Base-by-base conservation (phyloP, 2,329 filamentous ascomycete species). In the Fusarium agapanthi region DNA sequence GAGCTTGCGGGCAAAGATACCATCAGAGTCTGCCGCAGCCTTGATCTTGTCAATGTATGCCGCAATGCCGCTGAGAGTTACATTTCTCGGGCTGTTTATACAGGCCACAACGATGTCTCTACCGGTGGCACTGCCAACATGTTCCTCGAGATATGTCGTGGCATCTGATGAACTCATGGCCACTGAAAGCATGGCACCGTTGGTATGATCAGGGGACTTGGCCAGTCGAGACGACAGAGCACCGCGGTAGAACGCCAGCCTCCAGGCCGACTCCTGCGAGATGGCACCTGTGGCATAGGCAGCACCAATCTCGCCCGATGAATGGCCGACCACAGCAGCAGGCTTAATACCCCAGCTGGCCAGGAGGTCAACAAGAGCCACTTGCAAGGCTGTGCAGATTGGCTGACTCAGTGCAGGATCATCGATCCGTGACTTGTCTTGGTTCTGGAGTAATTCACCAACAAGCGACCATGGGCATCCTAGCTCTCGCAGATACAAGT, bases 311-410 rank as follows among this genome's bases (percentile, higher is more conserved):
- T 84, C 82, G 5, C 83, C 83, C 10, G 76, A 80, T 2, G 82
- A 83, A 51, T 85, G 83, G 2, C 83, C 82, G 3, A 81, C 69
- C 9, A 84, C 80, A 4, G 77, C 78, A 4, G 69, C 24, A 0
- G 82, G 80, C 0, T 55, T 50, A 12, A 85, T 69, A 0, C 66
- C 74, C 69, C 77, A 80, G 2, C 69, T 78, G 3, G 76, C 65
- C 7, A 84, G 75, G 0, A 84, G 71, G 12, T 85, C 75, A 6
- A 81, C 82, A 6, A 87, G 71, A 1, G 79, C 87, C 5, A 90
- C 80, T 70, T 90, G 88, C 2, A 90, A 45, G 0, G 87, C 87
- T 0, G 87, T 89, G 57, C 85, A 88, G 2, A 88, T 74, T 1
- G 88, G 85, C 68, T 89, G 88, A 0, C 85, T 83, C 28, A 88